Evolutionary conservation across 441 rosid species (phyloP).

Genomic region (Populus hybrid): DNA sequence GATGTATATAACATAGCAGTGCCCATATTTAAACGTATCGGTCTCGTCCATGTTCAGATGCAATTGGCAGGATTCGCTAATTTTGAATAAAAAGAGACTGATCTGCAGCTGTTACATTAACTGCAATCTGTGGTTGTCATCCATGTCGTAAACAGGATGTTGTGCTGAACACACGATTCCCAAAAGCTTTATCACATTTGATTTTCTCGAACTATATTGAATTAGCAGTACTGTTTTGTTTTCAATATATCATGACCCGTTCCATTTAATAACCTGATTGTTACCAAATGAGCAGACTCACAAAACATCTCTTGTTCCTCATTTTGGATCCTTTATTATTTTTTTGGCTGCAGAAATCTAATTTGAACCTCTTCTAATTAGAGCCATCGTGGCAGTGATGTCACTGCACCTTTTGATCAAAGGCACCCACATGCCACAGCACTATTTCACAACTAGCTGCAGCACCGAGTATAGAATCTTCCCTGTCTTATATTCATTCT

Average conservation of each 20-base stretch:
- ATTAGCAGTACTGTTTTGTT: not conserved
- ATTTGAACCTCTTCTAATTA: not conserved
- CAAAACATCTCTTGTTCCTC: not conserved
- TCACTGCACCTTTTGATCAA: not conserved
- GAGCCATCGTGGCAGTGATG: not conserved
- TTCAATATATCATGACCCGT: not conserved
- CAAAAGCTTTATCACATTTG: not conserved
- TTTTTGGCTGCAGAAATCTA: not conserved
- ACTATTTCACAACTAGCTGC: not conserved
- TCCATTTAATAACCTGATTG: not conserved
- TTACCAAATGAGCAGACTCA: not conserved
- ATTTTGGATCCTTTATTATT: not conserved
- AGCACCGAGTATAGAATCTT: not conserved
- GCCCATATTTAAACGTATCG: conserved; percentile 16
- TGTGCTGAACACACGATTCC: not conserved
- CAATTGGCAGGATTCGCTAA: conserved; percentile 20
- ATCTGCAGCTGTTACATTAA: not conserved
- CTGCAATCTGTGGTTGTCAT: not conserved
- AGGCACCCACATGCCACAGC: too few species aligned
- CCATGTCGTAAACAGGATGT: not conserved
- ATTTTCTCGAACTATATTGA: not conserved
- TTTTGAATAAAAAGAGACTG: conserved; percentile 25
- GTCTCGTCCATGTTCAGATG: conserved; percentile 23
- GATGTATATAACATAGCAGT: conserved; percentile 36
- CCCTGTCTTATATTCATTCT: not conserved